phyloP scores from a whole-genome alignment of 352 stramenopile genomes.

The Blastocystis sp. region DNA sequence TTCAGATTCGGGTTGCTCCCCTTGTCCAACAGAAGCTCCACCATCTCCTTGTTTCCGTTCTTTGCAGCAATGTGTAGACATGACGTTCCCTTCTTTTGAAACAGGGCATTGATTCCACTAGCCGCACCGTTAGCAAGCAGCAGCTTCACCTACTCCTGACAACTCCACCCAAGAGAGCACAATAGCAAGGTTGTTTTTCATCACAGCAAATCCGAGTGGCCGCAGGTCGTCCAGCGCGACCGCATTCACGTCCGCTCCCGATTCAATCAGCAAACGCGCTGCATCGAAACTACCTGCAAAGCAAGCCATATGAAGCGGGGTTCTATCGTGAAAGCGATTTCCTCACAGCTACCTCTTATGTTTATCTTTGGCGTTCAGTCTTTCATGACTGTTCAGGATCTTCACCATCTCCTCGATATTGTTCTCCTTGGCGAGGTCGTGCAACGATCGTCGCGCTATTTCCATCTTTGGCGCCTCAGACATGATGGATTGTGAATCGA shows the following conservation, averaged over 20 bases:
- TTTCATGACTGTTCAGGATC: conserved; percentile 51
- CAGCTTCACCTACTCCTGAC: conserved; percentile 10
- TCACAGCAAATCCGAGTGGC: conserved; percentile 61
- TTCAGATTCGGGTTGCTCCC: conserved; percentile 60
- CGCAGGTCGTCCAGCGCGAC: conserved; percentile 8
- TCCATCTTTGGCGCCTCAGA: neutral
- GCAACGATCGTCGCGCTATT: neutral
- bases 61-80: conserved; percentile 64
- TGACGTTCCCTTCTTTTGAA: conserved; percentile 21
- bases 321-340: conserved; percentile 15
- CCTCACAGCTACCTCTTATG: conserved; percentile 25
- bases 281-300: conserved; percentile 60
- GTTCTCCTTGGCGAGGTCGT: conserved; percentile 24
- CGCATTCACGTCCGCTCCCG: conserved; percentile 57
- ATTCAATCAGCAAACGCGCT: conserved; percentile 60
- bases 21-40: conserved; percentile 53
- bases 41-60: conserved; percentile 57
- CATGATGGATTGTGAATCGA: neutral
- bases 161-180: neutral
- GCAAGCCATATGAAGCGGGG: conserved; percentile 57
- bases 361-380: conserved; percentile 63
- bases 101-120: conserved; percentile 56
- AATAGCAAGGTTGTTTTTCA: conserved; percentile 66
- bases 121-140: conserved; percentile 55
- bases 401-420: conserved; percentile 67